Evolutionary conservation across 148 eudicot species (phyloP).

Genomic region (Persicaria maculosa): DNA sequence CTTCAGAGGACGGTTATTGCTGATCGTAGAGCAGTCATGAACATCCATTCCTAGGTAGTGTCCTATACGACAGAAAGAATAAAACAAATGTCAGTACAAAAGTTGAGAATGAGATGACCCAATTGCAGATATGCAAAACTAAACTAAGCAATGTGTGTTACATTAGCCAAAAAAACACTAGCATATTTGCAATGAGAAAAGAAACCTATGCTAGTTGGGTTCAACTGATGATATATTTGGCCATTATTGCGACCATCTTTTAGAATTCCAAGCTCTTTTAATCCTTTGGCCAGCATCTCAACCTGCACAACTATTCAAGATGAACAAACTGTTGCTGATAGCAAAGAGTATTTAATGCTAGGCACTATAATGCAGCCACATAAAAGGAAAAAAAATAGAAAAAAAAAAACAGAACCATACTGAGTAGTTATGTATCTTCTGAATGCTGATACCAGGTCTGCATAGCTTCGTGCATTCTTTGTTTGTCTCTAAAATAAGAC

Average conservation of each 20-base stretch:
- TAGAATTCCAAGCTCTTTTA: constrained; percentile 67
- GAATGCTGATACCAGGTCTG: constrained; percentile 82
- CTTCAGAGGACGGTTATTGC: constrained; percentile 60
- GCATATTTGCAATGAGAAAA: constrained; percentile 6
- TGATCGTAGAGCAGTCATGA: constrained; percentile 76
- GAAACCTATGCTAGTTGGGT: constrained; percentile 88
- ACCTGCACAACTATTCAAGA: constrained; percentile 33
- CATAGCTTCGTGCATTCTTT: constrained; percentile 83
- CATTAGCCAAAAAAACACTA: background rate
- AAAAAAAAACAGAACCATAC: constrained; percentile 32
- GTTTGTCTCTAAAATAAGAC: constrained; percentile 82
- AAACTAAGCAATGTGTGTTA: background rate
- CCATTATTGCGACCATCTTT: constrained; percentile 36
- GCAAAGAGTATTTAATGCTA: background rate
- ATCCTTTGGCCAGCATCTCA: constrained; percentile 61
- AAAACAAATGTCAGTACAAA: constrained; percentile 9
- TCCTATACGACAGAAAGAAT: constrained; percentile 31
- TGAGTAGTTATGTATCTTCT: constrained; percentile 71
- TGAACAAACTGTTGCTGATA: background rate
- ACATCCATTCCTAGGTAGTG: constrained; percentile 98
- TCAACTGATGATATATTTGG: constrained; percentile 62
- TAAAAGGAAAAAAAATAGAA: background rate
- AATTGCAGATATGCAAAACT: background rate
- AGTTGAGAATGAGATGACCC: background rate
- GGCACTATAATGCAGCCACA: background rate